phyloP scores from a whole-genome alignment of 148 eudicot species.

The Heliamphora exappendiculata region DNA sequence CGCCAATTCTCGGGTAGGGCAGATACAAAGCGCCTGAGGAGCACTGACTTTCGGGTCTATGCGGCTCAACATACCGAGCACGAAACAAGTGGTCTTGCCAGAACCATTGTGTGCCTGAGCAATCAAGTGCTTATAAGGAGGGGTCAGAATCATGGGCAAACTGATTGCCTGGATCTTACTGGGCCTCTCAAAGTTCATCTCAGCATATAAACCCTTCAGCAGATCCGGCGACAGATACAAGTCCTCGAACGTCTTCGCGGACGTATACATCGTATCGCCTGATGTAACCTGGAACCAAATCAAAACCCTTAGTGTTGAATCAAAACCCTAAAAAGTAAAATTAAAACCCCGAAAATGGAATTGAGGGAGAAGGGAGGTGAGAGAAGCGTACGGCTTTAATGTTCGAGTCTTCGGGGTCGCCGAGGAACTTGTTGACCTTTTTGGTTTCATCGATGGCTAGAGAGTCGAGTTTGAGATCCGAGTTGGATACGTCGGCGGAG shows the following conservation, averaged over 20 bases:
- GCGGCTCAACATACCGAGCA: slow-evolving; percentile 83
- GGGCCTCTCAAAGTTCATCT: slow-evolving; percentile 85
- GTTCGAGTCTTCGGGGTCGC: slow-evolving; percentile 57
- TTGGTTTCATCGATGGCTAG: slow-evolving; percentile 25
- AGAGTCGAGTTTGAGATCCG: slow-evolving; percentile 19
- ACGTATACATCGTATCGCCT: slow-evolving; percentile 73
- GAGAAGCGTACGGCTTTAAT: slow-evolving; percentile 50
- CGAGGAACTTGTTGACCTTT: slow-evolving; percentile 23
- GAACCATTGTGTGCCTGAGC: slow-evolving; percentile 96
- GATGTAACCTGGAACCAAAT: slow-evolving; percentile 42
- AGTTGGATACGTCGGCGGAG: slow-evolving; percentile 8
- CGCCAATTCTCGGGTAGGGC: slow-evolving; percentile 85
- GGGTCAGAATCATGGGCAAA: slow-evolving; percentile 71
- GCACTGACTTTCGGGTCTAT: slow-evolving; percentile 52
- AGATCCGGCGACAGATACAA: slow-evolving; percentile 63
- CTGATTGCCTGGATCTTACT: slow-evolving; percentile 65
- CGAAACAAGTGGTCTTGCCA: slow-evolving; percentile 92
- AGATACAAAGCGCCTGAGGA: slow-evolving; percentile 87
- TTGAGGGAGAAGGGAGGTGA: neutral
- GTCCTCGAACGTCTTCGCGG: slow-evolving; percentile 76
- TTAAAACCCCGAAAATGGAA: neutral
- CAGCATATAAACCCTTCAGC: slow-evolving; percentile 76
- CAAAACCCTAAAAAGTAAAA: slow-evolving; percentile 2
- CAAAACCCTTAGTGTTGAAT: slow-evolving; percentile 7
- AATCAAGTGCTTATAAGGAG: slow-evolving; percentile 57